Evolutionary conservation across 2,329 filamentous ascomycete species (phyloP).

Genomic region (Basipetospora sp.): DNA sequence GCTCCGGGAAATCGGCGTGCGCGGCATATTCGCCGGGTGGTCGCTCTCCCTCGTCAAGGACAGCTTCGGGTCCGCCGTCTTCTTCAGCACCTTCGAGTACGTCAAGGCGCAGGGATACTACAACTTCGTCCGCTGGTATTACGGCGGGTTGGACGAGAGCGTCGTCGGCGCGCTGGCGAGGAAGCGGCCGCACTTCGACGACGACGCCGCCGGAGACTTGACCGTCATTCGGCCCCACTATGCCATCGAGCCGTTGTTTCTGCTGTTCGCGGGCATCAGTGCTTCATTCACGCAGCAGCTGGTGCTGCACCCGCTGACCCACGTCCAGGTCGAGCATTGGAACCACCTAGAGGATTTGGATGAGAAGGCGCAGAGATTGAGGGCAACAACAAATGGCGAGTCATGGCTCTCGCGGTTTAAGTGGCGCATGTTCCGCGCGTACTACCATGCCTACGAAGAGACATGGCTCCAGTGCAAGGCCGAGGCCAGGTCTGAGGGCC

Average conservation of each 20-base stretch:
- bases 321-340: slow-evolving; percentile 60
- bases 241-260: slow-evolving; percentile 56
- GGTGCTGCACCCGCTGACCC: slow-evolving; percentile 55
- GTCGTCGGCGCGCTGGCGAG: slow-evolving; percentile 31
- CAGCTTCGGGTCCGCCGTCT: slow-evolving; percentile 51
- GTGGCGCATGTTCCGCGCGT: slow-evolving; percentile 45
- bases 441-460: slow-evolving; percentile 57
- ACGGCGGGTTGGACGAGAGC: slow-evolving; percentile 42
- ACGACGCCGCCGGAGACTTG: background rate
- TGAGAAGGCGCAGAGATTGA: slow-evolving; percentile 36
- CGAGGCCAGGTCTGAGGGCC: slow-evolving; percentile 40
- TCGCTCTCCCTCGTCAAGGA: slow-evolving; percentile 55
- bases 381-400: slow-evolving; percentile 6
- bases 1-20: slow-evolving; percentile 54
- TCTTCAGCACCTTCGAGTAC: slow-evolving; percentile 64
- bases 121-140: slow-evolving; percentile 55
- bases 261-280: slow-evolving; percentile 52
- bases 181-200: slow-evolving; percentile 18
- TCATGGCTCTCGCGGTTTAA: slow-evolving; percentile 14
- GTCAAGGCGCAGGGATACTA: slow-evolving; percentile 61
- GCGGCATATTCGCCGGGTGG: slow-evolving; percentile 63
- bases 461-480: slow-evolving; percentile 46
- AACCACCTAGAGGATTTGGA: slow-evolving; percentile 59
- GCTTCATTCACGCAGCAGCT: slow-evolving; percentile 56
- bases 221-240: slow-evolving; percentile 59